These are phyloP conservation scores for Nephelium lappaceum DNA, from an alignment of 345 rosid species.

Conservation along the genomic window DNA sequence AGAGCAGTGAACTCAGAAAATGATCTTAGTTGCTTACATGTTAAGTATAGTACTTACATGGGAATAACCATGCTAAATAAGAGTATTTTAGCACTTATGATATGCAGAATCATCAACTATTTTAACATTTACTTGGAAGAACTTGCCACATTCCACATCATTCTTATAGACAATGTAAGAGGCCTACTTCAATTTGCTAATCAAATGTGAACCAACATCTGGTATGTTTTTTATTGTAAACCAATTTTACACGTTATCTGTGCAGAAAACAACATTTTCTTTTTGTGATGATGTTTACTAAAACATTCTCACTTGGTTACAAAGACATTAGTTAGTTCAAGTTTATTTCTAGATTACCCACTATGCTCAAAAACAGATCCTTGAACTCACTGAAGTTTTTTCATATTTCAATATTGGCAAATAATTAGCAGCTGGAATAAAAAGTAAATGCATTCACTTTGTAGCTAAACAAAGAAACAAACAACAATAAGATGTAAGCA, in stretches of 20 bases:
- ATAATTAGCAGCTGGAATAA: conserved; percentile 1
- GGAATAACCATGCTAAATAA: not conserved
- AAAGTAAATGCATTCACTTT: not conserved
- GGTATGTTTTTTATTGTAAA: not conserved
- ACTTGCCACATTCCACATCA: not conserved
- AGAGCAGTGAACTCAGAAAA: not conserved
- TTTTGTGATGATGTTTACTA: not conserved
- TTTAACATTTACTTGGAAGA: not conserved
- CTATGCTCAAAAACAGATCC: not conserved
- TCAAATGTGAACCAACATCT: not conserved
- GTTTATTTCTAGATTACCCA: not conserved
- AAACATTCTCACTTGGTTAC: not conserved
- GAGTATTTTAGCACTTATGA: not conserved
- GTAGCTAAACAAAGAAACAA: not conserved
- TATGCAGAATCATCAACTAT: not conserved
- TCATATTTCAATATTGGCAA: not conserved
- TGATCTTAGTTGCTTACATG: not conserved
- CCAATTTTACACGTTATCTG: not conserved
- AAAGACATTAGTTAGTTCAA: not conserved
- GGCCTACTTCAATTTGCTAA: not conserved
- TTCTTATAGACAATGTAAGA: not conserved
- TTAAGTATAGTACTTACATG: not conserved
- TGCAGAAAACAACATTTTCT: not conserved
- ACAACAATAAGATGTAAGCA: not conserved
- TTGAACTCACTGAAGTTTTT: not conserved